These are phyloP conservation scores for Trichoderma reesei DNA, from an alignment of 495 filamentous ascomycete genomes.

Conservation along the genomic window DNA sequence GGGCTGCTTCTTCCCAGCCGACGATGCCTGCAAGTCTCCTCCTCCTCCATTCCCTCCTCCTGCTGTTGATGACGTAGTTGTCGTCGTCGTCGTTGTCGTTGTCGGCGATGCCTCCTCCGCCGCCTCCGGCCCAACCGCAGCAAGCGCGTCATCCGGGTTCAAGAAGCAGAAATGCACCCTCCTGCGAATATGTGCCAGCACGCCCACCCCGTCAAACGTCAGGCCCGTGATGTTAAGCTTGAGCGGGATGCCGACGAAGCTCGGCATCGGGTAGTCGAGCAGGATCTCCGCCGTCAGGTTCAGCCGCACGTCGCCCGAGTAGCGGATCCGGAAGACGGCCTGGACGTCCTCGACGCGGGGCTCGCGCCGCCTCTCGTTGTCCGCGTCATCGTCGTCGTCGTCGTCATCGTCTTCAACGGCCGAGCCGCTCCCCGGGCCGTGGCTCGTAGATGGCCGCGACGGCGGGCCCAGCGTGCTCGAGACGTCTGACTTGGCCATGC, in stretches of 20 bases:
- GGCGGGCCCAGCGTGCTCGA: constrained; percentile 40
- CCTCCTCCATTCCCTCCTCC: constrained; percentile 8
- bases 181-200: constrained; percentile 80
- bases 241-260: constrained; percentile 86
- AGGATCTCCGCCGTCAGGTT: constrained; percentile 88
- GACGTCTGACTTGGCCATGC: constrained; percentile 43
- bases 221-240: constrained; percentile 88
- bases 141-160: constrained; percentile 73
- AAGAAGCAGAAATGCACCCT: constrained; percentile 85
- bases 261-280: constrained; percentile 95
- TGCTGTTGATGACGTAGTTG: too few species aligned
- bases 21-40: constrained; percentile 13
- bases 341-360: constrained; percentile 64
- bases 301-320: constrained; percentile 73
- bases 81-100: not conserved
- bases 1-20: not conserved
- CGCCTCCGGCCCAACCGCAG: constrained; percentile 42
- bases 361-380: constrained; percentile 23
- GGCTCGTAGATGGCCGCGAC: constrained; percentile 40
- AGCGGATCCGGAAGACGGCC: constrained; percentile 79
- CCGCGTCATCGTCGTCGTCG: constrained; percentile 21
- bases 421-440: constrained; percentile 18
- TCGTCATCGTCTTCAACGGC: constrained; percentile 20
- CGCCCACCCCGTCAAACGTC: constrained; percentile 87
- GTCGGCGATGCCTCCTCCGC: constrained; percentile 28